Base-by-base conservation (phyloP, 2,329 filamentous ascomycete genomes). In the Colletotrichum tanaceti region DNA sequence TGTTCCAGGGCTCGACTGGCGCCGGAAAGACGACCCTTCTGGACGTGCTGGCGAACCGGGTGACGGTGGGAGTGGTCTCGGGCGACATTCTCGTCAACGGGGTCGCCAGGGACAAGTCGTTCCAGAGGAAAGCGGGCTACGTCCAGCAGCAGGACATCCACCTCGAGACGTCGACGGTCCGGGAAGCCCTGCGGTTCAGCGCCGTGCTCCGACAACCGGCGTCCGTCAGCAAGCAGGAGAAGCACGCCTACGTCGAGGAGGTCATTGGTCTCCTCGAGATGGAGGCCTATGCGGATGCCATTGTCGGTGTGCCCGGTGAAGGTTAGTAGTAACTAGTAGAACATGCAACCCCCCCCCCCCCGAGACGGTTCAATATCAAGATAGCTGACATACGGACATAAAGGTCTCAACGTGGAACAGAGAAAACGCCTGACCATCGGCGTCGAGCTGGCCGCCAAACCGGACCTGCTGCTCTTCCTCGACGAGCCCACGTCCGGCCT, bases 401-500 rank as follows among this genome's bases (percentile, higher is more conserved):
- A n/a, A n/a, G n/a, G n/a, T n/a, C n/a, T n/a, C n/a, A 77, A 87
- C 68, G 77, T 80, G 1, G 80, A 83, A 65, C 80, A 83, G 65
- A 72, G 81, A 16, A 83, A 83, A 55, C 86, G 90, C 72, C 82
- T 93, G 16, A 93, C 91, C 0, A 93, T 93, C 68, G 91, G 90
- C 74, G 91, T 93, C 2, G 91, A 93, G 75, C 81, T 93, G 5
- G 91, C 90, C 20, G 91, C 91, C 1, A 91, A 91, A 75, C 91
- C 91, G 0, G 85, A 90, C 46, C 80, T 93, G 2, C 84, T 93
- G 58, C 84, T 93, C 22, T 93, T 93, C 82, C 83, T 93, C 20
- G 91, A 94, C 73, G 91, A 93, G 74, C 91, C 91, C 2, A 93
- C 91, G 4, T 93, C 90, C 11, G 91, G 91, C 75, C 84, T 93